Conservation (phyloP, 2,329 filamentous ascomycete genomes). For the Botrytis fragariae region DNA sequence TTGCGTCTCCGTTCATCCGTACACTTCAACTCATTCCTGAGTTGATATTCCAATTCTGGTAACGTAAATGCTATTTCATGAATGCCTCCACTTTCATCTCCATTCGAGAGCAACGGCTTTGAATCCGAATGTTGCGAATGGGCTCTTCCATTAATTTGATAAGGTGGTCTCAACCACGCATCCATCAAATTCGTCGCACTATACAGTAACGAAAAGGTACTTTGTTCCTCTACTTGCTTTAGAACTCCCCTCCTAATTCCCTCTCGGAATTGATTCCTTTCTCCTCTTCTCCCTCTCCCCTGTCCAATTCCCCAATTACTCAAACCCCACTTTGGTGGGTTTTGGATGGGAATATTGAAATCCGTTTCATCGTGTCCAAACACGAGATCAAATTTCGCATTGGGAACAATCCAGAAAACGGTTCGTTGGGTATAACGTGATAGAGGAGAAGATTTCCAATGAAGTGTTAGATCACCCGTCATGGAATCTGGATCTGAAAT, state of each 20-base stretch:
- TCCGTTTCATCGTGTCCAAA: slow-evolving; percentile 20
- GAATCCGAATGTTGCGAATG: background rate
- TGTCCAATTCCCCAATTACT: background rate
- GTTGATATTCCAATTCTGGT: slow-evolving; percentile 10
- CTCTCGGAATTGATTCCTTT: slow-evolving; percentile 8
- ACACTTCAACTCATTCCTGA: slow-evolving; percentile 6
- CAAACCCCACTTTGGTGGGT: background rate
- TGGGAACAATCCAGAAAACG: slow-evolving; percentile 16
- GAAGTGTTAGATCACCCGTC: slow-evolving; percentile 6
- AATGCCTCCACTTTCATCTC: background rate
- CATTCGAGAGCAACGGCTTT: background rate
- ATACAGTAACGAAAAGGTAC: background rate
- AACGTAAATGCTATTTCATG: slow-evolving; percentile 1
- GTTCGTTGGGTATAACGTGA: slow-evolving; percentile 17
- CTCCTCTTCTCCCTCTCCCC: background rate
- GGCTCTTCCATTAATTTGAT: background rate
- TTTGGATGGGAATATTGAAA: slow-evolving; percentile 10
- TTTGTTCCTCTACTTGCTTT: background rate
- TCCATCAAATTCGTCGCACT: slow-evolving; percentile 10
- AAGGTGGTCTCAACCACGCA: slow-evolving; percentile 6
- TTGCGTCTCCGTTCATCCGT: slow-evolving; percentile 11
- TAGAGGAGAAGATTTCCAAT: slow-evolving; percentile 8
- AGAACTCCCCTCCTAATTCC: slow-evolving; percentile 4
- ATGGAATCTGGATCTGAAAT: background rate
- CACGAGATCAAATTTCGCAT: slow-evolving; percentile 13